Conservation (phyloP, 768 basidiomycete genomes). For the Tephrocybe rancida region DNA sequence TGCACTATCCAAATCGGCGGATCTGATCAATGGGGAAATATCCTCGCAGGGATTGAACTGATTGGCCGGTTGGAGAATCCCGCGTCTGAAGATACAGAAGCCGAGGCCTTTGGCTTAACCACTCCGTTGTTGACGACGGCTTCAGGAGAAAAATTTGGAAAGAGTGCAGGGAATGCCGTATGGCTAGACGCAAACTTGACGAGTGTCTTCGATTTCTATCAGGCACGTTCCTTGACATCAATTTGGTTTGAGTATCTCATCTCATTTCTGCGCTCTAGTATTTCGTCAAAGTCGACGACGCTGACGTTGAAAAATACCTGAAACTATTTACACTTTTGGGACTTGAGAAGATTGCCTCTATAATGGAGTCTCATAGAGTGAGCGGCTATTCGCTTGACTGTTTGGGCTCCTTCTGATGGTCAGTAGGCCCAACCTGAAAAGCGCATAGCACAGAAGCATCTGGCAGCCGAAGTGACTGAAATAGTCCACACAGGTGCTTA, state of each 20-base stretch:
- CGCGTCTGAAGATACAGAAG: conserved; percentile 21
- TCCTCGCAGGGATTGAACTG: conserved; percentile 89
- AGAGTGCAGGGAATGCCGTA: conserved; percentile 94
- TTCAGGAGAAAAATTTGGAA: conserved; percentile 94
- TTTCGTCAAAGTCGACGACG: conserved; percentile 81
- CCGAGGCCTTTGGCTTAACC: conserved; percentile 76
- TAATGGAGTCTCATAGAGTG: conserved; percentile 65
- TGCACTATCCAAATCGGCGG: conserved; percentile 94
- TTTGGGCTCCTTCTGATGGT: neutral
- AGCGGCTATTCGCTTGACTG: neutral
- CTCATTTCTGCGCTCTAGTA: conserved; percentile 54
- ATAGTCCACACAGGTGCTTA: conserved; percentile 44
- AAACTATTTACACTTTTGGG: conserved; percentile 82
- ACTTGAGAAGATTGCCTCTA: conserved; percentile 51
- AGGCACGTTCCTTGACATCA: conserved; percentile 49
- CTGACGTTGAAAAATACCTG: conserved; percentile 78
- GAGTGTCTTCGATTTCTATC: conserved; percentile 92
- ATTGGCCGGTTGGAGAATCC: conserved; percentile 58
- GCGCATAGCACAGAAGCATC: conserved; percentile 46
- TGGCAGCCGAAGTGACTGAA: conserved; percentile 57
- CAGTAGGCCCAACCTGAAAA: conserved; percentile 42
- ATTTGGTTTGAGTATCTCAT: neutral
- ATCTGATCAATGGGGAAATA: conserved; percentile 99
- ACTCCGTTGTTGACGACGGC: conserved; percentile 93
- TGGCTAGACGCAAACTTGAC: conserved; percentile 85